A percentile compares a stretch with the other conserved stretches of the same genome.
These are phyloP conservation scores for fission yeast (Schizosaccharomyces pombe) DNA, from an alignment of 805 yeast genomes.

Conservation along the genomic window DNA sequence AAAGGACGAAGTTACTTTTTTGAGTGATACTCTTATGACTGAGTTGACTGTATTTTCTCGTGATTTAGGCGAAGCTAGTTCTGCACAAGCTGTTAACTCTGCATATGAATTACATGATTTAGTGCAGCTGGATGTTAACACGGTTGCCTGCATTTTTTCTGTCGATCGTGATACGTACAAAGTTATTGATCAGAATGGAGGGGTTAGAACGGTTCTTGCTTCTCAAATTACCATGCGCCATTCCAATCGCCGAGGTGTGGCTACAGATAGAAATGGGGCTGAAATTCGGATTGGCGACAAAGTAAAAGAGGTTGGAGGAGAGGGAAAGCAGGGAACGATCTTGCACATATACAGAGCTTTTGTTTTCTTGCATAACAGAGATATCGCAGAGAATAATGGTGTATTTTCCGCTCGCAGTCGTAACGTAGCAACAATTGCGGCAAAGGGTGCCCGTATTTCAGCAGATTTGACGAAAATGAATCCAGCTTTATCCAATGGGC, in stretches of 20 bases:
- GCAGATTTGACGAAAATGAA: slow-evolving; percentile 50
- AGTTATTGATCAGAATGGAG: slow-evolving; percentile 62
- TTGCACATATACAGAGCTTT: slow-evolving; percentile 63
- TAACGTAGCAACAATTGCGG: slow-evolving; percentile 61
- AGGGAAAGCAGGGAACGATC: slow-evolving; percentile 69
- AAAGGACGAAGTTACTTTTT: slow-evolving; percentile 68
- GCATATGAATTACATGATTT: slow-evolving; percentile 69
- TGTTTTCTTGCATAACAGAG: slow-evolving; percentile 60
- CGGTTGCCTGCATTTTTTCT: slow-evolving; percentile 70
- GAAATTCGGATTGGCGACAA: slow-evolving; percentile 79
- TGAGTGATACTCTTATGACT: slow-evolving; percentile 68
- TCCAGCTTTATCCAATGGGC: slow-evolving; percentile 38
- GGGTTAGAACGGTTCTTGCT: slow-evolving; percentile 46
- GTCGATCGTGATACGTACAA: slow-evolving; percentile 74
- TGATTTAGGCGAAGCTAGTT: slow-evolving; percentile 76
- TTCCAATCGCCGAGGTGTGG: slow-evolving; percentile 44
- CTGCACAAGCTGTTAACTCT: slow-evolving; percentile 27
- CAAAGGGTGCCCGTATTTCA: slow-evolving; percentile 49
- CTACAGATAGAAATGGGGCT: slow-evolving; percentile 67
- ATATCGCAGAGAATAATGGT: slow-evolving; percentile 66
- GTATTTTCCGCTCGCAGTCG: slow-evolving; percentile 60
- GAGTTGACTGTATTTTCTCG: slow-evolving; percentile 86
- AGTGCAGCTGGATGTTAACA: slow-evolving; percentile 64
- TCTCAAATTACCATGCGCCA: slow-evolving; percentile 64
- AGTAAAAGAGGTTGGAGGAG: slow-evolving; percentile 65